These are phyloP conservation scores for Dendrobium officinale DNA, from an alignment of 106 monocot genomes.

Conservation along the genomic window DNA sequence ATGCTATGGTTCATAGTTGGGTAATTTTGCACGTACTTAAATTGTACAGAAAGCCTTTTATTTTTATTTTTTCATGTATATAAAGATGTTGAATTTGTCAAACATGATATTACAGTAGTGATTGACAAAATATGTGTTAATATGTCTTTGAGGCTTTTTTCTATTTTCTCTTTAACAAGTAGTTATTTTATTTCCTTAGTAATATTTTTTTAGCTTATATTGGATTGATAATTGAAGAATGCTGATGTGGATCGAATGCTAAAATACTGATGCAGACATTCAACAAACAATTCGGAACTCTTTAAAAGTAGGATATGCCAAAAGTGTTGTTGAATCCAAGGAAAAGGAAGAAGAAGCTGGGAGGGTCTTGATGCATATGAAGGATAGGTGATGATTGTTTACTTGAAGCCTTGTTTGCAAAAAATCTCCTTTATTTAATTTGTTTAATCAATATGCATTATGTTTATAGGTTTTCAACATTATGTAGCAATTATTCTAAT, in stretches of 20 bases:
- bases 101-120: not conserved
- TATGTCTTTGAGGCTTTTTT: not conserved
- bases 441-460: not conserved
- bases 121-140: not conserved
- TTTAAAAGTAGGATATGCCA: slow-evolving; percentile 54
- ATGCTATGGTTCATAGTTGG: not conserved
- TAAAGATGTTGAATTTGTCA: not conserved
- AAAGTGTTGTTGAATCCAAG: slow-evolving; percentile 76
- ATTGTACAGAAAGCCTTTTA: not conserved
- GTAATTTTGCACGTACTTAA: not conserved
- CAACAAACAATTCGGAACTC: slow-evolving; percentile 75
- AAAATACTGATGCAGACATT: slow-evolving; percentile 60
- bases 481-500: no score
- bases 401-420: no score
- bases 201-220: not conserved
- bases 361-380: slow-evolving; percentile 46
- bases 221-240: not conserved
- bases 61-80: not conserved
- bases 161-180: not conserved
- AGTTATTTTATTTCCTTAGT: not conserved
- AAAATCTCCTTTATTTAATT: not conserved
- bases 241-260: not conserved
- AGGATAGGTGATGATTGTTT: slow-evolving; percentile 14
- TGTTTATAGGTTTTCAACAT: slow-evolving; percentile 9
- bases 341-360: slow-evolving; percentile 74